phyloP scores from a whole-genome alignment of 306 rosid species.

The Comarum palustre region DNA sequence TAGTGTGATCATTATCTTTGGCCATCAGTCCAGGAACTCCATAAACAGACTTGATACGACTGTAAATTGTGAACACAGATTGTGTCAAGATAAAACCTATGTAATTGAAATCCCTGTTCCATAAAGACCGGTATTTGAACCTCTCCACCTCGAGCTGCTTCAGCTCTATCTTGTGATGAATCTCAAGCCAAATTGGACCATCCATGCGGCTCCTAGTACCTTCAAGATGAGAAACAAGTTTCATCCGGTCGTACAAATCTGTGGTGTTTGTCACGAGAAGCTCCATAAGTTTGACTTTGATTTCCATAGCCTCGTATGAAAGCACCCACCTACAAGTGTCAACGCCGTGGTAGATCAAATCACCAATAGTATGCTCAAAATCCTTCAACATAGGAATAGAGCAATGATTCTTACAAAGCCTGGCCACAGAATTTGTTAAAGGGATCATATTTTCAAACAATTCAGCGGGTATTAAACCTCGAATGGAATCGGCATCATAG shows the following conservation, averaged over 20 bases:
- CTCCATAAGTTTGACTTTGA: conserved; percentile 73
- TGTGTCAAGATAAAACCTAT: conserved; percentile 55
- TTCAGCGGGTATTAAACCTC: neutral
- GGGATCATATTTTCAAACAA: neutral
- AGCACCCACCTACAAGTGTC: conserved; percentile 69
- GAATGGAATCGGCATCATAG: neutral
- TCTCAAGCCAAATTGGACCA: conserved; percentile 45
- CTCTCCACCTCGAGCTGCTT: conserved; percentile 71
- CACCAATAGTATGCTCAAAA: conserved; percentile 52
- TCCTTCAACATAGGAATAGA: neutral
- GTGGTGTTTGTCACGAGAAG: conserved; percentile 59
- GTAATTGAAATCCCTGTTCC: conserved; percentile 83
- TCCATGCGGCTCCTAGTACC: conserved; percentile 57
- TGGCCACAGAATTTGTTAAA: neutral
- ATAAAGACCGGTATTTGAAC: conserved; percentile 59
- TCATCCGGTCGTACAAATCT: conserved; percentile 78
- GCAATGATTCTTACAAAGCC: neutral
- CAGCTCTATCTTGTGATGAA: conserved; percentile 71
- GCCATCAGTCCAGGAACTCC: conserved; percentile 46
- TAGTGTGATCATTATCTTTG: conserved; percentile 38
- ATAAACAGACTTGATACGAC: conserved; percentile 59
- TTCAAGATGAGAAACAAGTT: conserved; percentile 69
- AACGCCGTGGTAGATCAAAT: conserved; percentile 40
- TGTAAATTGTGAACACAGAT: conserved; percentile 66
- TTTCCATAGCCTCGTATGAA: conserved; percentile 68